These are phyloP conservation scores for Hygrophorus russula DNA, from an alignment of 768 basidiomycete species.

Conservation along the genomic window DNA sequence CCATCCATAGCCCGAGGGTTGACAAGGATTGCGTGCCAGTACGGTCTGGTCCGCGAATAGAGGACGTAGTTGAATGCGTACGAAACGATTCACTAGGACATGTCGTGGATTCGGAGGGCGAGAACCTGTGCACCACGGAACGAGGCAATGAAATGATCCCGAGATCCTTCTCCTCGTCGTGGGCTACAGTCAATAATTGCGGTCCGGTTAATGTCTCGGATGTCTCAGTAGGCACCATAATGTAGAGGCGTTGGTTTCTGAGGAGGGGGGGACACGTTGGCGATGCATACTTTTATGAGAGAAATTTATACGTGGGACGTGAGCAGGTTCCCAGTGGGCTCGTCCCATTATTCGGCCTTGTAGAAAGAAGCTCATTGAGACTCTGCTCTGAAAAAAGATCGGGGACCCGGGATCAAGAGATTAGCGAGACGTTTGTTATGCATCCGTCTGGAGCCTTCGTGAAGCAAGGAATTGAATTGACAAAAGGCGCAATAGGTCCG, in stretches of 20 bases:
- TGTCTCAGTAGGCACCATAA: no score
- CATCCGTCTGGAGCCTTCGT: conserved; percentile 14
- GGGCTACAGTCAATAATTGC: background rate
- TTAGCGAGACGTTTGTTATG: conserved; percentile 19
- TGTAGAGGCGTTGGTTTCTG: background rate
- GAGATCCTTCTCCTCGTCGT: no score
- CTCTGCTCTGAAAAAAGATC: conserved; percentile 3
- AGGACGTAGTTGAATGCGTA: conserved; percentile 18
- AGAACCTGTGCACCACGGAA: no score
- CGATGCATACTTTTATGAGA: no score
- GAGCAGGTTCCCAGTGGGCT: no score
- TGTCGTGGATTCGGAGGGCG: background rate
- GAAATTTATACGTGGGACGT: no score
- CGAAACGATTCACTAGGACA: conserved; percentile 16
- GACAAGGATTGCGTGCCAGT: conserved; percentile 27
- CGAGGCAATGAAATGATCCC: no score
- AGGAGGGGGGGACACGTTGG: background rate
- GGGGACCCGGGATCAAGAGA: conserved; percentile 22
- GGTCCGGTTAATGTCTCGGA: no score
- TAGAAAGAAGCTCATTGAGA: background rate
- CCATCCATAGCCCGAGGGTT: conserved; percentile 42
- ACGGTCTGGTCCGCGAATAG: conserved; percentile 16
- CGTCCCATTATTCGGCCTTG: background rate
- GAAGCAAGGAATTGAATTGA: no score
- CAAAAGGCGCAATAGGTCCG: no score